A percentile compares a stretch with the other conserved stretches of the same genome.
Conservation (phyloP, 2,329 filamentous ascomycete genomes). For the Xylariaceae sp. region DNA sequence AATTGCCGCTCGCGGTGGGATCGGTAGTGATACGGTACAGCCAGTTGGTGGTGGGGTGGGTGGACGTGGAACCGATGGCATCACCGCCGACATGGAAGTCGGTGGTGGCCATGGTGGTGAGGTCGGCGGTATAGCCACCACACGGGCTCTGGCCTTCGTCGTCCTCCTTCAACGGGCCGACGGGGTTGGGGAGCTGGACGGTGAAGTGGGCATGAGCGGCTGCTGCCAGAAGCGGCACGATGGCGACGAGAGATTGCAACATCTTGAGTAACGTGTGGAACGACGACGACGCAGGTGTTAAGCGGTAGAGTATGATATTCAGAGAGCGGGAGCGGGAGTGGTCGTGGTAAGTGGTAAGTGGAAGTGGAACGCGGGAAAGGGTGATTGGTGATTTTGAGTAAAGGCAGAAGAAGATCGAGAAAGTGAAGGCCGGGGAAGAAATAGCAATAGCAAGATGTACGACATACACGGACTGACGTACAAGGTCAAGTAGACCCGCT, state of each 20-base stretch:
- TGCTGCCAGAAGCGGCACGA: constrained; percentile 35
- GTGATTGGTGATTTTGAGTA: neutral
- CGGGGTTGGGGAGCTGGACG: constrained; percentile 41
- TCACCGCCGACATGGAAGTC: constrained; percentile 56
- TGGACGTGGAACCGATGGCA: constrained; percentile 42
- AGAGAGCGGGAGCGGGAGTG: neutral
- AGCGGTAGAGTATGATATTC: too few species aligned
- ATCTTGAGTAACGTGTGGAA: constrained; percentile 33
- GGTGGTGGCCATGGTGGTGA: constrained; percentile 33
- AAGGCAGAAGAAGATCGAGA: neutral
- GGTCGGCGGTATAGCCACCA: constrained; percentile 47
- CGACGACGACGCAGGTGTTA: neutral
- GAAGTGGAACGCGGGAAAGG: neutral
- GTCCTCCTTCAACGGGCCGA: constrained; percentile 45
- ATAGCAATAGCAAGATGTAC: neutral
- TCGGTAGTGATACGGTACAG: constrained; percentile 54
- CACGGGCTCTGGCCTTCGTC: constrained; percentile 45
- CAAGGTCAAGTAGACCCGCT: neutral
- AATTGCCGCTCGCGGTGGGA: constrained; percentile 41
- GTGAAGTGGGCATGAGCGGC: constrained; percentile 49
- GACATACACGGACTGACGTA: neutral
- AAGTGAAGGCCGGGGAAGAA: neutral
- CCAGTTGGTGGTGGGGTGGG: constrained; percentile 50
- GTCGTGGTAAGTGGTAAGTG: neutral
- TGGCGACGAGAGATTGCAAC: constrained; percentile 32